Percentiles rank a stretch among this genome's conserved stretches.
phyloP scores from a whole-genome alignment of 345 rosid species.

The Eucalyptus melliodora region DNA sequence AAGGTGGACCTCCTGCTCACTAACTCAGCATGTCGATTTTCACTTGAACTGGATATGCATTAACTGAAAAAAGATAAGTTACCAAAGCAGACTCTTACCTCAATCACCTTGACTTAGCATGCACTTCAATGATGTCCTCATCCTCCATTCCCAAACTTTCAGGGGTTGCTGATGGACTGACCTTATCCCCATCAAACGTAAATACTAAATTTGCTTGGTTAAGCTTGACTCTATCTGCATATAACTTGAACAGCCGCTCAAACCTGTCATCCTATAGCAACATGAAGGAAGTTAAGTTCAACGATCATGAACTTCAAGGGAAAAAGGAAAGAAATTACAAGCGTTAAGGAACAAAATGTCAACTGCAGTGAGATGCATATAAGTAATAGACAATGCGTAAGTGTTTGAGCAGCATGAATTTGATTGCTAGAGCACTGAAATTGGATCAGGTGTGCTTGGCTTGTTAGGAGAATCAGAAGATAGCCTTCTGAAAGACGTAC shows the following conservation, averaged over 20 bases:
- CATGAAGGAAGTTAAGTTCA: neutral
- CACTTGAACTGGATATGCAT: neutral
- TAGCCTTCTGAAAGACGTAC: neutral
- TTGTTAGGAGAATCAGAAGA: neutral
- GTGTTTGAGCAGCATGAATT: neutral
- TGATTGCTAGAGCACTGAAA: neutral
- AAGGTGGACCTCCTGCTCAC: neutral
- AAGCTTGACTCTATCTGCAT: slow-evolving; percentile 52
- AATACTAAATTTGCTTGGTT: slow-evolving; percentile 37
- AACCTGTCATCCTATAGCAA: slow-evolving; percentile 73
- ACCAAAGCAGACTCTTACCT: neutral
- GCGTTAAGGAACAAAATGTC: neutral
- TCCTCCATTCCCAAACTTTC: slow-evolving; percentile 79
- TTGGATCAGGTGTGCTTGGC: neutral
- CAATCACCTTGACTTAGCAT: slow-evolving; percentile 37
- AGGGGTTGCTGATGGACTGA: slow-evolving; percentile 59
- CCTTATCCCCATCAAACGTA: slow-evolving; percentile 74
- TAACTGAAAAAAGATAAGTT: neutral
- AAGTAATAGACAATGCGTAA: neutral
- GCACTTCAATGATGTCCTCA: slow-evolving; percentile 81
- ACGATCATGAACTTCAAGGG: neutral
- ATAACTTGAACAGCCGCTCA: slow-evolving; percentile 62
- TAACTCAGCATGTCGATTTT: neutral
- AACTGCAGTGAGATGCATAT: neutral
- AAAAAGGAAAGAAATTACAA: neutral